Evolutionary conservation across 768 basidiomycete genomes (phyloP), one percentile per base, ranked within the genome.

Genomic region (Aureoboletus auriporus): DNA sequence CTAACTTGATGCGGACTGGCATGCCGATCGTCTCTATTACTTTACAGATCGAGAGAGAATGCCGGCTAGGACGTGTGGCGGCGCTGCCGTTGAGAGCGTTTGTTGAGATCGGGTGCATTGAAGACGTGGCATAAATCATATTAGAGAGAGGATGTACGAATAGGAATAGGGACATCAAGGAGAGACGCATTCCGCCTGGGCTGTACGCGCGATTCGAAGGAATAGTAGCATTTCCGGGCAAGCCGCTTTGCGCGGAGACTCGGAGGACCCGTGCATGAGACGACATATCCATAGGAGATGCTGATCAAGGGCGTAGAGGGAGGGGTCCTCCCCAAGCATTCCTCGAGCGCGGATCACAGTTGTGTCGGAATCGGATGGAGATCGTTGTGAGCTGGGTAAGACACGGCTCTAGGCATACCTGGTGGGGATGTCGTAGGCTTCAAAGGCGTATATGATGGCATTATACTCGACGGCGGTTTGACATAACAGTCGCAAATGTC

Each of bases 401-500:
- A n/a, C n/a, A n/a, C n/a, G n/a, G n/a, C n/a, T n/a, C n/a, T n/a
- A n/a, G n/a, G n/a, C n/a, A n/a, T n/a, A 92, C 94, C 76, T 83
- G 58, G 93, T 80, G 51, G 84, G 78, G 53, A 98, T 89, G 35
- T 79, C 75, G 56, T 85, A 79, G 29, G 74, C 70, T 9, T 79
- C 75, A 61, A 98, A 96, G 0, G 92, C 89, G 34, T 69, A 74
- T 17, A 90, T 78, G 36, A 84, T 84, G 3, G 76, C 69, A 66
- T 93, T 93, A 73, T 96, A 94, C 56, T 93, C 86, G 60, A 87
- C 86, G 37, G 91, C 93, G 96, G 78, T 56, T 82, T 78, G 46
- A 98, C 89, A 65, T 93, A 98, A 44, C 89, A 79, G 65, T 95
- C 83, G 74, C 88, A 91, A 59, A 98, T 91, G 60, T 90, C 73